Evolutionary conservation across 1,284 basidiomycete genomes (phyloP), one percentile per base, ranked within the genome.

Genomic region (Inonotus hispidus): DNA sequence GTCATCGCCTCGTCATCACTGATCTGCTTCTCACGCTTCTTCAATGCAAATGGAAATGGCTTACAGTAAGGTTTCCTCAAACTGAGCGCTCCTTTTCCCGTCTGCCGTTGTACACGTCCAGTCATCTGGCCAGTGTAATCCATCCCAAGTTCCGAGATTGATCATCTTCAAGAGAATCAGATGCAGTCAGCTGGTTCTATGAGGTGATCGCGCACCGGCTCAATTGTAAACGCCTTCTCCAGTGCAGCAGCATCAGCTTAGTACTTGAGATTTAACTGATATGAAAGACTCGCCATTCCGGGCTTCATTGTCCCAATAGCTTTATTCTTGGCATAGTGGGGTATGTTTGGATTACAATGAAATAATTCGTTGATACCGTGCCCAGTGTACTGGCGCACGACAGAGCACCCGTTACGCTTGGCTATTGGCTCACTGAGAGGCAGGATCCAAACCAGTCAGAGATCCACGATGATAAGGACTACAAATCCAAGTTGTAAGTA

Each of bases 71-170:
- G 95, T 97, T 69, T 98, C 95, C 73, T 98, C 95, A 69, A 97
- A 98, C 70, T 98, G 95, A 4, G 95, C 95, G 65, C 90, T 94
- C 63, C 82, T 80, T 71, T 90, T 89, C 32, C 95, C 95, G 73
- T 98, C 95, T 2, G 81, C 73, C 2, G 95, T 98, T 19, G 91
- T 92, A 0, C 94, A 93, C 2, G 95, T 98, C 95, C 95, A 98
- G 69, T 92, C 87, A 72, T 93, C 91, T 25, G 88, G 87, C 92
- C 92, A 93, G 71, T 93, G 91, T 14, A 86, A 77, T 57, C 85
- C 81, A 49, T 81, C 81, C 84, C 83, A 87, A 66, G 80, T 80
- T 4, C 94, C 95, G 27, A 93, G 73, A 74, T 96, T 97, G 68
- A 97, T 88, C 95, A 98, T 98, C 88, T 93, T 66, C 39, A 59